Evolutionary conservation across 1,284 basidiomycete genomes (phyloP).

Genomic region (Kalmanozyma brasiliensis): DNA sequence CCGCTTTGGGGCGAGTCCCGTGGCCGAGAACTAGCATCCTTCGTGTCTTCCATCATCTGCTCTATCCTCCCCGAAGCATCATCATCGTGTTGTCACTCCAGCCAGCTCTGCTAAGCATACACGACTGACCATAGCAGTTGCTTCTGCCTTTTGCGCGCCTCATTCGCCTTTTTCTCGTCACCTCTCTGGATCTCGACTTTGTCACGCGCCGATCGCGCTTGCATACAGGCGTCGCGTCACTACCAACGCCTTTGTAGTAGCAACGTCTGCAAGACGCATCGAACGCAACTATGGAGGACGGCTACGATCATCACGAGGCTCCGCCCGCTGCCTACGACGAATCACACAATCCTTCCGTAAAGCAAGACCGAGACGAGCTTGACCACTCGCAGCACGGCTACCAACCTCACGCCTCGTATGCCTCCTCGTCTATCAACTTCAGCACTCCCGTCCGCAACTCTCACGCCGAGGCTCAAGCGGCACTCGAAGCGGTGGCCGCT

Average conservation of each 20-base stretch:
- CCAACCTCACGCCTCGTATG: slow-evolving; percentile 27
- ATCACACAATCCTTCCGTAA: slow-evolving; percentile 11
- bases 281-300: slow-evolving; percentile 12
- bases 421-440: slow-evolving; percentile 27
- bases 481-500: slow-evolving; percentile 45
- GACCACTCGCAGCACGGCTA: slow-evolving; percentile 27
- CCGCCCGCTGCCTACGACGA: slow-evolving; percentile 30
- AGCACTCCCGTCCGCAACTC: slow-evolving; percentile 38
- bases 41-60: no score
- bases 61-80: no score
- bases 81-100: no score
- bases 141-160: no score
- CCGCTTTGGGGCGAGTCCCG: slow-evolving; percentile 5
- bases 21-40: no score
- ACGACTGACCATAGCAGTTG: no score
- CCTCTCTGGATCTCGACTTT: no score
- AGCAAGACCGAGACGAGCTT: slow-evolving; percentile 27
- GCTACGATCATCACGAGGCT: slow-evolving; percentile 22
- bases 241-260: no score
- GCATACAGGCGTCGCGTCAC: background rate
- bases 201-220: background rate
- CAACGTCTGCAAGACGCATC: no score
- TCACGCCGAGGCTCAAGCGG: slow-evolving; percentile 49
- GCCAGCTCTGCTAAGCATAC: no score
- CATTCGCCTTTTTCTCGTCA: background rate